Evolutionary conservation across 352 stramenopile genomes (phyloP), one percentile per base, ranked within the genome.

Genomic region (Elongisporangium prolatum): DNA sequence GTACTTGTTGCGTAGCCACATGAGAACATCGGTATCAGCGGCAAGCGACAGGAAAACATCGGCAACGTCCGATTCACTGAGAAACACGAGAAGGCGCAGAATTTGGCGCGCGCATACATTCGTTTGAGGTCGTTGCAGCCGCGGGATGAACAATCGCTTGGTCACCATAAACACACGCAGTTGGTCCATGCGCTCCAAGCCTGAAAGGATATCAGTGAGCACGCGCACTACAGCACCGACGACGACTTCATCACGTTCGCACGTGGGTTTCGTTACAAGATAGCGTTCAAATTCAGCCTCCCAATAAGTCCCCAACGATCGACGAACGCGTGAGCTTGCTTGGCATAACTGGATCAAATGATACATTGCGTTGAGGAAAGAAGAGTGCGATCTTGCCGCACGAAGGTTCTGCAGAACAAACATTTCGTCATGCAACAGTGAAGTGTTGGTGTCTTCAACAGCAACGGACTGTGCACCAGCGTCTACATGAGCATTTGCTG

Each of bases 351-450:
- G 72, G 34, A 81, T 61, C 52, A 85, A 55, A 47, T 83, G 67
- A 49, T 89, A 91, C 4, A 89, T 13, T 17, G 72, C 77, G 50
- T 91, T 88, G 44, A 89, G 49, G 28, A 83, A 91, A 21, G 69
- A 78, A 1, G 67, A 68, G 52, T 88, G 78, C n/a, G 81, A 88
- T 34, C 75, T 65, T 11, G 78, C 81, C 7, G 34, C 47, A 22
- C 59, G 71, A 14, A 86, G 53, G 13, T 61, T 80, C 44, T 65
- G 44, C 22, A 67, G 38, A 2, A 84, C 38, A 20, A 69, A 52
- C 6, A 47, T 34, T 22, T 77, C 65, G 44, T 84, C 76, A 14
- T 34, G 21, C 47, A 20, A 49, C 9, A 63, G 8, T 11, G 9
- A 21, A 21, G 47, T 18, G 2, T 11, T 13, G 10, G 17, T 20